Base-by-base conservation (phyloP, 208 protist genomes). In the Balamuthia mandrillaris region DNA sequence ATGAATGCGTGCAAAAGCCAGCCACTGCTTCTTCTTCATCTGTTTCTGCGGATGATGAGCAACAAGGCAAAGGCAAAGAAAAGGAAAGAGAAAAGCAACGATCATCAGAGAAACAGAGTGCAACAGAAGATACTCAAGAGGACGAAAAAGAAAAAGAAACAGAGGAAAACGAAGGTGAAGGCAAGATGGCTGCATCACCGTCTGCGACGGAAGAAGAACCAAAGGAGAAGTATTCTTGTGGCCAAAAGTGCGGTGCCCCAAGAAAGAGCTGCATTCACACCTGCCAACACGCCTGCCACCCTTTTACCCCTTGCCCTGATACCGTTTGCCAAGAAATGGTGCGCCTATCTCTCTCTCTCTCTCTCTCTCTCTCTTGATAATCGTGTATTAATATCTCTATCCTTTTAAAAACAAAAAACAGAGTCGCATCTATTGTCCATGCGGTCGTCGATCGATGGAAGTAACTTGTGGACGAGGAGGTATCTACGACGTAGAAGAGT, bases 341-440 rank as follows among this genome's bases (percentile, higher is more conserved):
- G 21, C 70, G n/a, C n/a, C n/a, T n/a, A n/a, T n/a, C n/a, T n/a
- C n/a, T n/a, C n/a, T 6, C 66, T 70, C n/a, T 39, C 75, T 82
- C 9, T 66, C 12, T 74, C 12, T n/a, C n/a, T n/a, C n/a, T n/a
- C n/a, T n/a, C n/a, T n/a, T n/a, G n/a, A n/a, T n/a, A n/a, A n/a
- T n/a, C n/a, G n/a, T n/a, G n/a, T n/a, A n/a, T n/a, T n/a, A n/a
- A n/a, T n/a, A n/a, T n/a, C n/a, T n/a, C n/a, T n/a, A n/a, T n/a
- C n/a, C n/a, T n/a, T n/a, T n/a, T n/a, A n/a, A n/a, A n/a, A n/a
- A n/a, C n/a, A n/a, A n/a, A n/a, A n/a, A n/a, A n/a, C n/a, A n/a
- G n/a, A n/a, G n/a, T n/a, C 27, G 70, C 41, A 78, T 89, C 18
- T 84, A 47, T 35, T 91, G 89, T 63, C 63, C 58, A 27, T 91